phyloP scores from a whole-genome alignment of 2,329 filamentous ascomycete genomes.

The Gliomastix tumulicola region DNA sequence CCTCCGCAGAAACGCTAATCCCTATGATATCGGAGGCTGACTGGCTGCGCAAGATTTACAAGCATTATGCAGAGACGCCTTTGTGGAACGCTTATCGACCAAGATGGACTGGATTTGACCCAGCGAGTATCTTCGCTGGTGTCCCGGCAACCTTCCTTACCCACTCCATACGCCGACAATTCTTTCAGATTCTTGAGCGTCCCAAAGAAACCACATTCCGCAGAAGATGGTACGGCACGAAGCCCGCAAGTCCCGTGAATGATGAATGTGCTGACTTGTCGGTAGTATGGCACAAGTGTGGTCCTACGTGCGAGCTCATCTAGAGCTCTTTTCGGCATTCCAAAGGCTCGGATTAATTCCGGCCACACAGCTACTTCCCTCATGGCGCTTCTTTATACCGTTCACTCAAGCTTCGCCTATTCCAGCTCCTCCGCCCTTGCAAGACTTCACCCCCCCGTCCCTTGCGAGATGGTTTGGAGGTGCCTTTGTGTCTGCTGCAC shows the following conservation, averaged over 20 bases:
- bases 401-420: slow-evolving; percentile 46
- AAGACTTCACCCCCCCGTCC: slow-evolving; percentile 26
- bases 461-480: slow-evolving; percentile 35
- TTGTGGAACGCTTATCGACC: slow-evolving; percentile 39
- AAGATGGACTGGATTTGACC: slow-evolving; percentile 14
- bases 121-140: slow-evolving; percentile 12
- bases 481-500: slow-evolving; percentile 32
- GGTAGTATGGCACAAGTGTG: slow-evolving; percentile 21
- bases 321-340: slow-evolving; percentile 44
- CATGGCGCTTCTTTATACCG: slow-evolving; percentile 43
- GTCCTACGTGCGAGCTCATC: slow-evolving; percentile 38
- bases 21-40: slow-evolving; percentile 8
- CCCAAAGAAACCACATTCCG: neutral
- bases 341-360: slow-evolving; percentile 43
- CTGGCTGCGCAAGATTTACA: slow-evolving; percentile 37
- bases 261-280: neutral
- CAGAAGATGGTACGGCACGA: too few species aligned
- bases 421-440: slow-evolving; percentile 32
- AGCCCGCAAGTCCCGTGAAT: too few species aligned
- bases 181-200: neutral
- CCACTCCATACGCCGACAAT: neutral
- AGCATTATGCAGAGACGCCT: slow-evolving; percentile 37
- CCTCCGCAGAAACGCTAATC: neutral
- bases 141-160: neutral
- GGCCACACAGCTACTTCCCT: slow-evolving; percentile 31